Base-by-base conservation (phyloP, 306 rosid genomes). In the Quercus suber region DNA sequence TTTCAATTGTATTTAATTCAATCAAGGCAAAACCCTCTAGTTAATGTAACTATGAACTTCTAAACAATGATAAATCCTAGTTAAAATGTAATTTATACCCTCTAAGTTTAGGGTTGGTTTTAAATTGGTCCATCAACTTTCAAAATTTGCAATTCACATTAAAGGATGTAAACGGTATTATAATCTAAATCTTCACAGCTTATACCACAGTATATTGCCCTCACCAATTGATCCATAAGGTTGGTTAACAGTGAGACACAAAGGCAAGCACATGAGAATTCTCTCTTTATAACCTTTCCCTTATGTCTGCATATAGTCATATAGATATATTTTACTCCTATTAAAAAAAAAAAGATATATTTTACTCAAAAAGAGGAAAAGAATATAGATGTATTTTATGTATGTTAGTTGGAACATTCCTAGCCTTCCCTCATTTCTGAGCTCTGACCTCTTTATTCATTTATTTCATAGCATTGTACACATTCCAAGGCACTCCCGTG, bases 401-500 rank as follows among this genome's bases (percentile, higher is more conserved):
- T 10, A 19, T 31, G 45, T 58, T 60, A 75, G 45, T 31, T 79
- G 83, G 89, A 91, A 91, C 96, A 91, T 91, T 83, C 86, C 77
- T 78, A 69, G 37, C 82, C 72, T 60, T 67, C 30, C 41, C 70
- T 64, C 80, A 83, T 74, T 74, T 89, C 89, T 84, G 88, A 80
- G 83, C 85, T 68, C 71, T 56, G 88, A 80, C 84, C 85, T 68
- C 73, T 61, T 71, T 77, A 84, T 85, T 85, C 84, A 86, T 82
- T 86, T 68, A 61, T 80, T 84, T 57, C 49, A 45, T 78, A 28
- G 9, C 18, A 28, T 63, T 71, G 89, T 69, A 68, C 73, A 86
- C 73, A 86, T 81, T 73, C 79, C 90, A 83, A 89, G 71, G 96
- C 87, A 81, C 49, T 35, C 90, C 93, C 96, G 96, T 91, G 92